Conservation (phyloP, 169 alveolate species). For the Hammondia hammondi region DNA sequence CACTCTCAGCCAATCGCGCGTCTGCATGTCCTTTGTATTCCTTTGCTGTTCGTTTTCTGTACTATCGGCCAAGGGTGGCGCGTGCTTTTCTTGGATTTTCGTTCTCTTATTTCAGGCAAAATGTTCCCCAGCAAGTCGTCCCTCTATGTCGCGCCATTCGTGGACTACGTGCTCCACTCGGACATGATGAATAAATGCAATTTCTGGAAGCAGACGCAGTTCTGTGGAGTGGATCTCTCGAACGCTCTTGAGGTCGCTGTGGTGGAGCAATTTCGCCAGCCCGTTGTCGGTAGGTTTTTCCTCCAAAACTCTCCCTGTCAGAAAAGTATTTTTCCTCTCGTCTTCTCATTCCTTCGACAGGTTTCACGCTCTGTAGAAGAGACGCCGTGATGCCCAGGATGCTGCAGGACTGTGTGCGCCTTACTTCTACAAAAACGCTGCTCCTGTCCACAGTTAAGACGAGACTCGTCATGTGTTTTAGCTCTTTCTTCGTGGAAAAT, state of each 20-base stretch:
- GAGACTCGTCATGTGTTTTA: too few species aligned
- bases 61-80: too few species aligned
- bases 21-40: too few species aligned
- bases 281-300: conserved; percentile 70
- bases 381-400: too few species aligned
- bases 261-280: conserved; percentile 74
- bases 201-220: conserved; percentile 74
- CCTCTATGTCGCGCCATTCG: conserved; percentile 33
- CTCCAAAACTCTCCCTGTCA: neutral
- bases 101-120: conserved; percentile 18
- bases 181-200: conserved; percentile 39
- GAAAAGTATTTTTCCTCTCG: too few species aligned
- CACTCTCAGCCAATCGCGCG: too few species aligned
- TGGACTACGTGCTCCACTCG: neutral
- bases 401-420: too few species aligned
- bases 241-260: conserved; percentile 62
- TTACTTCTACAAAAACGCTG: too few species aligned
- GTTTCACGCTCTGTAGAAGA: neutral
- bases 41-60: too few species aligned
- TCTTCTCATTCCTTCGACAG: neutral
- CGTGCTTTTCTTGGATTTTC: neutral
- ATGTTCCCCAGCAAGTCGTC: conserved; percentile 61
- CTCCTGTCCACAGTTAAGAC: too few species aligned
- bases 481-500: too few species aligned
- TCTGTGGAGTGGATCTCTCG: conserved; percentile 72